Conservation (phyloP, 2,329 filamentous ascomycete species). For the Fusarium graminum region DNA sequence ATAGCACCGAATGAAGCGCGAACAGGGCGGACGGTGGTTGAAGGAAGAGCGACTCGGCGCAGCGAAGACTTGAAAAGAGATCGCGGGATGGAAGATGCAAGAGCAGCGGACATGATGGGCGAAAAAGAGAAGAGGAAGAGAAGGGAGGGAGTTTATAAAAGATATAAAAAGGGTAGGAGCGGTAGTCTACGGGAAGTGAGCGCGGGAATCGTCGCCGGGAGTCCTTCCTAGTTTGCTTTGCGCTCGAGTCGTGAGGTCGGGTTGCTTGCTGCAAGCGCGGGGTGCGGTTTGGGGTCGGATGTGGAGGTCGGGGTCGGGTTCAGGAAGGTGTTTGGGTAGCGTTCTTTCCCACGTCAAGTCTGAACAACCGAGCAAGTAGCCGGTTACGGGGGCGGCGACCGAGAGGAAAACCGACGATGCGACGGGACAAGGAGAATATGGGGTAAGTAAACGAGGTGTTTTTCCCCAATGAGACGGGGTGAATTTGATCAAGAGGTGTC, state of each 20-base stretch:
- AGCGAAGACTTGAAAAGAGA: slow-evolving; percentile 51
- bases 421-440: slow-evolving; percentile 41
- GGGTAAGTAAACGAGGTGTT: slow-evolving; percentile 34
- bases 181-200: slow-evolving; percentile 33
- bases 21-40: slow-evolving; percentile 51
- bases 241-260: slow-evolving; percentile 1
- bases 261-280: slow-evolving; percentile 30
- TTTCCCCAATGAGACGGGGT: slow-evolving; percentile 47
- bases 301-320: slow-evolving; percentile 32
- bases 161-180: slow-evolving; percentile 43
- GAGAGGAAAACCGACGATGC: slow-evolving; percentile 48
- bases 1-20: slow-evolving; percentile 62
- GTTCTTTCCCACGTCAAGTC: slow-evolving; percentile 24
- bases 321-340: slow-evolving; percentile 31
- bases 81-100: slow-evolving; percentile 50
- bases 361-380: slow-evolving; percentile 48
- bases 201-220: slow-evolving; percentile 44
- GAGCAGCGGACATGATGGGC: slow-evolving; percentile 49
- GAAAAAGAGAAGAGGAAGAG: slow-evolving; percentile 37
- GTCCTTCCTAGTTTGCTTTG: slow-evolving; percentile 3
- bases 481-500: slow-evolving; percentile 48
- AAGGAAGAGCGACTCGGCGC: slow-evolving; percentile 48
- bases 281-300: slow-evolving; percentile 36
- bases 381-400: slow-evolving; percentile 46
- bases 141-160: slow-evolving; percentile 45